Evolutionary conservation across 257 asterid genomes (phyloP).

Genomic region (Jacaranda mimosifolia): DNA sequence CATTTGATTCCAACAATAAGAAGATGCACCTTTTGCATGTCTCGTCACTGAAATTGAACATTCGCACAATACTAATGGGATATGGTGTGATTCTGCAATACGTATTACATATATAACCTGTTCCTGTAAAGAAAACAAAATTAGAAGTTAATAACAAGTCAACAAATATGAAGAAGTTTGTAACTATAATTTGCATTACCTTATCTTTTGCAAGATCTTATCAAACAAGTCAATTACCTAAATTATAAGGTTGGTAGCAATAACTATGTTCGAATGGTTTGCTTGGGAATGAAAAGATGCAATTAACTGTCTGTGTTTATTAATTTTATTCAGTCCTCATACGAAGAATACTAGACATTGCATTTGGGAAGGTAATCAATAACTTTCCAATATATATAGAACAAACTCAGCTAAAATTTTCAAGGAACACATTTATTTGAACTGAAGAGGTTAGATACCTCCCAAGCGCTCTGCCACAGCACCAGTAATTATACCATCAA

Average conservation of each 20-base stretch:
- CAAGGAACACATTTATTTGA: constrained; percentile 27
- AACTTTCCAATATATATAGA: neutral
- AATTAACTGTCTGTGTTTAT: constrained; percentile 9
- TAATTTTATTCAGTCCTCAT: neutral
- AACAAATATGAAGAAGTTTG: neutral
- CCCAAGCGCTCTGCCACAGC: constrained; percentile 96
- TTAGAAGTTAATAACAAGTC: neutral
- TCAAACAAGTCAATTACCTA: neutral
- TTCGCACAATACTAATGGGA: constrained; percentile 73
- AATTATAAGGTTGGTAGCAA: neutral
- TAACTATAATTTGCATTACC: constrained; percentile 5
- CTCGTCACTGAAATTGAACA: constrained; percentile 86
- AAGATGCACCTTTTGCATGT: constrained; percentile 74
- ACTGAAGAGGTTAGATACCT: constrained; percentile 59
- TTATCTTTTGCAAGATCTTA: constrained; percentile 10
- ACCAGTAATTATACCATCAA: constrained; percentile 85
- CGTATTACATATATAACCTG: constrained; percentile 90
- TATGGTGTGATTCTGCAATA: constrained; percentile 62
- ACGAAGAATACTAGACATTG: neutral
- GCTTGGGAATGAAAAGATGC: neutral
- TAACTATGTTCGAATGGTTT: neutral
- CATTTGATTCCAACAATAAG: constrained; percentile 12
- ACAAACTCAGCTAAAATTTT: neutral
- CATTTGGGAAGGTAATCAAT: constrained; percentile 4
- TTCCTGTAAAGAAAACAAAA: constrained; percentile 57